Conservation (phyloP, 1,284 basidiomycete species). For the Rhodotorula sp. region DNA sequence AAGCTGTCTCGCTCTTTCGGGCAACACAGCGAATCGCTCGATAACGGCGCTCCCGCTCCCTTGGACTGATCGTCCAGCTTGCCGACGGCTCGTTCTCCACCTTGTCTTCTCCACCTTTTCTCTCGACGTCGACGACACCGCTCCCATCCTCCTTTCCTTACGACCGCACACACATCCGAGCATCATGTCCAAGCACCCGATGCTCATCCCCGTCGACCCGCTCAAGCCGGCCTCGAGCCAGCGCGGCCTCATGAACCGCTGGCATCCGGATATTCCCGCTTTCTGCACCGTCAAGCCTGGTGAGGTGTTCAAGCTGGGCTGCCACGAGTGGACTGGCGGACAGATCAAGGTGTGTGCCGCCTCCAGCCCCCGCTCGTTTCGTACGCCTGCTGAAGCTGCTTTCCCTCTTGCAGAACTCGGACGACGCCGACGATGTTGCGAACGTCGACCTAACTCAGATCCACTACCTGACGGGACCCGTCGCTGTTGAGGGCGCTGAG, state of each 20-base stretch:
- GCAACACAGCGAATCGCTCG: too few relatives aligned
- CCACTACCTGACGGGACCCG: constrained; percentile 72
- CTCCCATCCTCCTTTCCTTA: neutral
- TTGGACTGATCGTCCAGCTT: neutral
- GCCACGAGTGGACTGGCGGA: constrained; percentile 41
- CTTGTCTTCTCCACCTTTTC: neutral
- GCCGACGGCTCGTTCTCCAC: neutral
- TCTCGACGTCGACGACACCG: neutral
- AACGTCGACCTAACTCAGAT: constrained; percentile 64
- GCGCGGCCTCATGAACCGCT: constrained; percentile 47
- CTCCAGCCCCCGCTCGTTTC: neutral
- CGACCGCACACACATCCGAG: too few relatives aligned
- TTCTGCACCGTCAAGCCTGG: constrained; percentile 43
- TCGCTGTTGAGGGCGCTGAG: constrained; percentile 69
- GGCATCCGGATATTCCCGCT: constrained; percentile 49
- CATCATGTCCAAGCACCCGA: neutral
- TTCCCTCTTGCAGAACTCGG: constrained; percentile 2
- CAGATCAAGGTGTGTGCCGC: constrained; percentile 42
- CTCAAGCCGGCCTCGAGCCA: constrained; percentile 41
- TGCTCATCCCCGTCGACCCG: constrained; percentile 42
- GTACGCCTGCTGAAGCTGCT: neutral
- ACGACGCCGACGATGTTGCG: constrained; percentile 60
- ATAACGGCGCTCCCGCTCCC: too few relatives aligned
- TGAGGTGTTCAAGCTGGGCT: constrained; percentile 65
- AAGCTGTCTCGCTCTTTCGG: too few relatives aligned